These are phyloP conservation scores for Debaryomycetaceae sp. DNA, from an alignment of 1,139 yeast genomes.

Conservation along the genomic window DNA sequence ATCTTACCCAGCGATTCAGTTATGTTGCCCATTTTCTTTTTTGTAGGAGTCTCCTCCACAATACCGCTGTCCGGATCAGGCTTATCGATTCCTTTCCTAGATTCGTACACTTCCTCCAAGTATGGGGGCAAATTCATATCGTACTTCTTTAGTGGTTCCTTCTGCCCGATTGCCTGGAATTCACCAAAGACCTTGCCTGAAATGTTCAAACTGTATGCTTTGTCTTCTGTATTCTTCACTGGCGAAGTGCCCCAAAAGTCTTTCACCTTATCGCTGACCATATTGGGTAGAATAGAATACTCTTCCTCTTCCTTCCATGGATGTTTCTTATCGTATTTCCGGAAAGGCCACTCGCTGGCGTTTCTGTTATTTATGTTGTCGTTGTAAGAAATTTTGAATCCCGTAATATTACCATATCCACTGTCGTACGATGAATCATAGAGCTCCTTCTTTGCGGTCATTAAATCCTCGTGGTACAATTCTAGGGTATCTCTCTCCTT, in stretches of 20 bases:
- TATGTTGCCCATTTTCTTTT: slow-evolving; percentile 27
- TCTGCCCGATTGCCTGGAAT: slow-evolving; percentile 22
- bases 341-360: slow-evolving; percentile 57
- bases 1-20: slow-evolving; percentile 24
- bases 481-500: slow-evolving; percentile 26
- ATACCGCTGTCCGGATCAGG: slow-evolving; percentile 22
- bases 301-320: slow-evolving; percentile 56
- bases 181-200: slow-evolving; percentile 49
- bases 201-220: slow-evolving; percentile 46
- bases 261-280: slow-evolving; percentile 44
- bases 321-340: slow-evolving; percentile 29
- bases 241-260: slow-evolving; percentile 45
- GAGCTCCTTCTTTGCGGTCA: slow-evolving; percentile 29
- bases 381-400: slow-evolving; percentile 58
- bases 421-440: slow-evolving; percentile 37
- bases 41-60: slow-evolving; percentile 4
- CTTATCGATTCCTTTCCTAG: slow-evolving; percentile 21
- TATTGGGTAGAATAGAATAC: slow-evolving; percentile 59
- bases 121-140: slow-evolving; percentile 40
- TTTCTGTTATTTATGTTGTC: slow-evolving; percentile 47
- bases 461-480: slow-evolving; percentile 29
- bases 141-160: slow-evolving; percentile 12
- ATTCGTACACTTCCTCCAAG: slow-evolving; percentile 31
- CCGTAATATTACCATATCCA: slow-evolving; percentile 75
- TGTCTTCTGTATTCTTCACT: slow-evolving; percentile 12